Percentiles rank a stretch among this genome's conserved stretches.
phyloP scores from a whole-genome alignment of 768 basidiomycete genomes.

The Calocybe cyanea region DNA sequence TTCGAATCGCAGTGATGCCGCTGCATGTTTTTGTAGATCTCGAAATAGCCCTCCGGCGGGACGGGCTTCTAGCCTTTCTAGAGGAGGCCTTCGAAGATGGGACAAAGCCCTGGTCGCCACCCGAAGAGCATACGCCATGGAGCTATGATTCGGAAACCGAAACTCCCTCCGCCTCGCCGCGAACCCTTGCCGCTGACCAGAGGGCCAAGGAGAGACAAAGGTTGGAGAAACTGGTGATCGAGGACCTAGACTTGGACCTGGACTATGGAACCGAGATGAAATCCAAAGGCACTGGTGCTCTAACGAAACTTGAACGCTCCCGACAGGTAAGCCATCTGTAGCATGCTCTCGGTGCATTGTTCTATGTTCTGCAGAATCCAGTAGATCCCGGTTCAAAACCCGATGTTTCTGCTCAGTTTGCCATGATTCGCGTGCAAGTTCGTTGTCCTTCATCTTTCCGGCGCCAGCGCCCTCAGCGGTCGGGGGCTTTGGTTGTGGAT shows the following conservation, averaged over 20 bases:
- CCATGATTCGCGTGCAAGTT: conserved; percentile 63
- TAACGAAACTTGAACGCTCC: neutral
- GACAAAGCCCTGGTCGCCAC: neutral
- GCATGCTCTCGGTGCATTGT: neutral
- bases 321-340: neutral
- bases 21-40: conserved; percentile 80
- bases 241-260: conserved; percentile 54
- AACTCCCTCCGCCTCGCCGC: conserved; percentile 37
- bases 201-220: conserved; percentile 35
- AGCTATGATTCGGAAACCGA: conserved; percentile 28
- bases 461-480: conserved; percentile 40
- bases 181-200: conserved; percentile 14
- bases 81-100: conserved; percentile 29
- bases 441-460: conserved; percentile 59
- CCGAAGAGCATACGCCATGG: neutral
- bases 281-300: neutral
- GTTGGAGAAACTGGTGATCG: conserved; percentile 49
- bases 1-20: conserved; percentile 50
- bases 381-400: conserved; percentile 7
- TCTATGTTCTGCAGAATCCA: conserved; percentile 2
- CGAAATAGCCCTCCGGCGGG: conserved; percentile 34
- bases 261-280: conserved; percentile 33
- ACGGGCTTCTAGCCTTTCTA: conserved; percentile 44
- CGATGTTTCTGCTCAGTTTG: conserved; percentile 36
- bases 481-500: conserved; percentile 68